Base-by-base conservation (phyloP, 129 eudicot species). In the Artemisia annua region DNA sequence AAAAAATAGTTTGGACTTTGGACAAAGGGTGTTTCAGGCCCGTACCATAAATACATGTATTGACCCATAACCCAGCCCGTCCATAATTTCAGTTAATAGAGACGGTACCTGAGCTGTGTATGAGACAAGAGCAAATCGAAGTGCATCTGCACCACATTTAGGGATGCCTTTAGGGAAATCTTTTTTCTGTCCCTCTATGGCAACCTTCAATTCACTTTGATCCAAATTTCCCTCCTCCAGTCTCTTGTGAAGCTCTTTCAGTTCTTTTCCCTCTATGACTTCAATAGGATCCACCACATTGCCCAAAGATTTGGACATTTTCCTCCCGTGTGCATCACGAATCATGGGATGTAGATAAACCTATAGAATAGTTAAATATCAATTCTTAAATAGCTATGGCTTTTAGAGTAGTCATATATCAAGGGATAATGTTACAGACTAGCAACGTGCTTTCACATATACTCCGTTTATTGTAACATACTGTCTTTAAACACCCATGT, bases 241-340 rank as follows among this genome's bases (percentile, higher is more conserved):
- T 83, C 98, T 89, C 84, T 90, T 93, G 74, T 90, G 87, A 72
- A 93, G 98, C 63, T 85, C 86, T 68, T 85, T 85, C 30, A 93
- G 80, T 2, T 79, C 70, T 55, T 87, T 84, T 67, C 98, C 98
- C 51, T 77, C 77, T 71, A 90, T 93, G 20, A 93, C 98, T 82
- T 93, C 98, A 24, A 87, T 88, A n/a, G 98, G 98, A 82, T 93
- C 97, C 57, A 93, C 72, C 65, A 93, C 98, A 77, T 93, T 93
- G 59, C 98, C 98, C 71, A 93, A 83, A 22, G 98, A 93, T 81
- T 93, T 90, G 22, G 98, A 93, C 97, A 93, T 93, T 76, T 93
- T 93, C n/a, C 98, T 90, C 4, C 98, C 98, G 77, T 89, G 98
- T 46, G 98, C 98, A 86, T 93, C 98, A 66, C 97, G 96, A 66